Base-by-base conservation (phyloP, 2,329 filamentous ascomycete species). In the Ophiostoma ips region DNA sequence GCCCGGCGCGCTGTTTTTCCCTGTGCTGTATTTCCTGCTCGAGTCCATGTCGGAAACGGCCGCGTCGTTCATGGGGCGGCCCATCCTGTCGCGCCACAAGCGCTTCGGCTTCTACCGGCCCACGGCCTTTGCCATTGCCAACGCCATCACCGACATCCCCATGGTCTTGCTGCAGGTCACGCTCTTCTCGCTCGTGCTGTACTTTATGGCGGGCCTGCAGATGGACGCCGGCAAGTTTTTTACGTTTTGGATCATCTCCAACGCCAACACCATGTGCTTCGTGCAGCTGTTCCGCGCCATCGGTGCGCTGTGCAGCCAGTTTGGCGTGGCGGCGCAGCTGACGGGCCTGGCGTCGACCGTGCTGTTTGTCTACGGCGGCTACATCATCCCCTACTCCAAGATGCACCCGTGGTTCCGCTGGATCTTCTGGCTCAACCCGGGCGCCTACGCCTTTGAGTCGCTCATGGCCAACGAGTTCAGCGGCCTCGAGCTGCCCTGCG, bases 71-170 rank as follows among this genome's bases (percentile, higher is more conserved):
- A 78, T 85, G 2, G 87, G 95, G 75, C 83, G 89, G 35, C 84
- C 85, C 1, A 94, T 95, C 58, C 86, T 95, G 53, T 87, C 95
- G 62, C 95, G 95, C 63, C 89, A 95, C 58, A 69, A 75, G 51
- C 79, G 84, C 52, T 95, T 94, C 62, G 87, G 87, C 16, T 73
- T 95, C 16, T 94, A 95, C 60, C 89, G 94, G 60, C 87, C 89
- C 0, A 88, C 84, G 11, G 84, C 87, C 15, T 88, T 95, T 71
- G 86, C 87, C 16, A 73, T 87, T 52, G 79, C 85, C 0, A 92
- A 85, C 11, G 92, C 94, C 83, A 66, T 95, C 33, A 83, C 78
- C 55, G 89, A 95, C 58, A 68, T 94, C 66, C 89, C 89, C 0
- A 86, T 87, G 65, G 94, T 90, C 64, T 65, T 94, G 9, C 36